These are phyloP conservation scores for Pichia sp. DNA, from an alignment of 1,139 yeast species.

Conservation along the genomic window DNA sequence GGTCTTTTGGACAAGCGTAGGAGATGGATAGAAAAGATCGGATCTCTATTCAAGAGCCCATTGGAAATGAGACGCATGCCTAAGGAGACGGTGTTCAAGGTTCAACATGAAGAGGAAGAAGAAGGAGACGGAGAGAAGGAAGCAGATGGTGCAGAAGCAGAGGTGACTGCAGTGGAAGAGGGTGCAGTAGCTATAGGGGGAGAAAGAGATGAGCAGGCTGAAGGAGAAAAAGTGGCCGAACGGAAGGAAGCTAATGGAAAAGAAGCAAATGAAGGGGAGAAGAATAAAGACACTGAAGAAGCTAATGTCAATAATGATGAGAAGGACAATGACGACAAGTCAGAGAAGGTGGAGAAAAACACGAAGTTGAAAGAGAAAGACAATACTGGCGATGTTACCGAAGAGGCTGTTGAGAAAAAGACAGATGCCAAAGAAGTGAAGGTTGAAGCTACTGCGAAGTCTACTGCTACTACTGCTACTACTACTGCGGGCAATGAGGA, in stretches of 20 bases:
- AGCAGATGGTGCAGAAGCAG: neutral
- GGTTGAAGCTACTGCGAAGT: conserved; percentile 39
- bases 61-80: conserved; percentile 78
- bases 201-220: neutral
- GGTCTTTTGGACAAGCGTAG: conserved; percentile 78
- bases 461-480: too few relatives aligned
- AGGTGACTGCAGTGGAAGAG: neutral
- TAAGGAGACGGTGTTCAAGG: conserved; percentile 48
- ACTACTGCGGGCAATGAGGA: neutral
- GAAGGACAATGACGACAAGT: conserved; percentile 2
- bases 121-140: conserved; percentile 3
- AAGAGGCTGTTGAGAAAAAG: neutral
- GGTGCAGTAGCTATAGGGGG: conserved; percentile 4
- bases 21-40: conserved; percentile 88
- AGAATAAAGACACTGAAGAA: neutral
- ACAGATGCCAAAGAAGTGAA: conserved; percentile 33
- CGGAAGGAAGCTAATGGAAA: neutral
- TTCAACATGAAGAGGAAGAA: conserved; percentile 31
- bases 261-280: conserved; percentile 3
- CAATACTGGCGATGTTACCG: neutral
- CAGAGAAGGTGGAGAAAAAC: neutral
- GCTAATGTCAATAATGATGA: conserved; percentile 6
- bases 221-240: conserved; percentile 3
- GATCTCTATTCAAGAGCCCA: conserved; percentile 66
- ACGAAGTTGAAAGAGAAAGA: conserved; percentile 16